Base-by-base conservation (phyloP, 2,329 filamentous ascomycete species). In the Hymenoscyphus linearis region DNA sequence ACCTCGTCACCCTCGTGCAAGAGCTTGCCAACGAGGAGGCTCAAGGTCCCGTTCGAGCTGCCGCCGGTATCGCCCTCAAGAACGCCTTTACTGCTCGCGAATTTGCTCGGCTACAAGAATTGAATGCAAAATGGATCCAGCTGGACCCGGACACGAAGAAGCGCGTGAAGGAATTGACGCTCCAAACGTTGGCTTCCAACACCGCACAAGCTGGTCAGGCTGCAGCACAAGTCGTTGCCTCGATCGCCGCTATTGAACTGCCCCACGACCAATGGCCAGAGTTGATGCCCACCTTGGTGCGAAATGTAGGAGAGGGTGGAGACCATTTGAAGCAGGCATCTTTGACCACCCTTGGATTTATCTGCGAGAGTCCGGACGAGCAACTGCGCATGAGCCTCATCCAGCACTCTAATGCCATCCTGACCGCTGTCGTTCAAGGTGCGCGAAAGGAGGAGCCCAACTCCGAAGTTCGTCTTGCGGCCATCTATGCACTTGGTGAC, bases 41-140 rank as follows among this genome's bases (percentile, higher is more conserved):
- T 68, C 83, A 90, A 74, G 84, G 89, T 67, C 85, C 91, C 74
- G 95, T 97, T 74, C 89, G 95, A 82, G 89, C 91, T 70, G 93
- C 95, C 69, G 95, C 95, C 71, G 95, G 93, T 85, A 85, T 99
- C 71, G 93, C 95, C 70, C 82, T 99, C 73, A 99, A 99, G 81
- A 99, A 99, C 83, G 90, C 95, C 72, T 98, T 99, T 80, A 91
- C 91, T 73, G 90, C 93, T 73, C 89, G 95, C 82, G 95, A 99
- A 77, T 88, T 88, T 73, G 80, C 86, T 72, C 89, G 92, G 74
- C 87, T 96, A 78, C 88, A 90, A 74, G 90, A 96, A 75, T 85
- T 98, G 62, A 95, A 98, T 79, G 84, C 86, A 73, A 92, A 96
- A 88, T 99, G 95, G 95, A 81, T 95, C 65, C 85, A 90, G 74